Percentiles rank a stretch among this genome's conserved stretches.
Evolutionary conservation across 75 land plant genomes (phyloP).

Genomic region (Cupressus sempervirens): DNA sequence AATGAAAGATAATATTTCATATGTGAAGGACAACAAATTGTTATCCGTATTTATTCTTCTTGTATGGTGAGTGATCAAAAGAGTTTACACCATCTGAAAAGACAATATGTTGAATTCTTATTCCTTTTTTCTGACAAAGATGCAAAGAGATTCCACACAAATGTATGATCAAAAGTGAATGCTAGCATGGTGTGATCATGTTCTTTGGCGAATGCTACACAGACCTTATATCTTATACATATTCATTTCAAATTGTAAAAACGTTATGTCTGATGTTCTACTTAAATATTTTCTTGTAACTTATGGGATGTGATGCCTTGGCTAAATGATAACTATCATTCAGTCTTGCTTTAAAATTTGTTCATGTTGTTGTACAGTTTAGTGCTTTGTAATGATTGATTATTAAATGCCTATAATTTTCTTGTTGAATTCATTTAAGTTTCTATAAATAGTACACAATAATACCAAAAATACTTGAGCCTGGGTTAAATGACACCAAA

Average conservation of each 20-base stretch:
- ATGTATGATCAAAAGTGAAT: slow-evolving; percentile 42
- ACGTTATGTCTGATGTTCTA: slow-evolving; percentile 10
- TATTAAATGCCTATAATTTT: neutral
- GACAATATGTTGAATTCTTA: neutral
- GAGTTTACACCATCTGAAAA: neutral
- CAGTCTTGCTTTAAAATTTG: too few relatives aligned
- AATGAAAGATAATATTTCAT: slow-evolving; percentile 1
- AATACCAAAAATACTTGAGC: neutral
- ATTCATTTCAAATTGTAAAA: slow-evolving; percentile 21
- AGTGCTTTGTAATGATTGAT: neutral
- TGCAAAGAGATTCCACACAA: slow-evolving; percentile 29
- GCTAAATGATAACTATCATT: too few relatives aligned
- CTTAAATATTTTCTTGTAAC: neutral
- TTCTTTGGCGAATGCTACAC: slow-evolving; percentile 36
- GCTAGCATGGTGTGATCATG: slow-evolving; percentile 57
- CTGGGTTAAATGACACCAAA: neutral
- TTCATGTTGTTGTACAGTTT: slow-evolving; percentile 1
- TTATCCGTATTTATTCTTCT: neutral
- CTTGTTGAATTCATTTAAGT: neutral
- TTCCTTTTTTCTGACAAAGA: slow-evolving; percentile 12
- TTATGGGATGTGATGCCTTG: too few relatives aligned
- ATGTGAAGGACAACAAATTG: neutral
- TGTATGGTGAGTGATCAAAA: too few relatives aligned
- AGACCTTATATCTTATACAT: slow-evolving; percentile 31
- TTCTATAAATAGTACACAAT: neutral